Evolutionary conservation across 169 alveolate species (phyloP).

Genomic region (Cryptosporidium meleagridis): DNA sequence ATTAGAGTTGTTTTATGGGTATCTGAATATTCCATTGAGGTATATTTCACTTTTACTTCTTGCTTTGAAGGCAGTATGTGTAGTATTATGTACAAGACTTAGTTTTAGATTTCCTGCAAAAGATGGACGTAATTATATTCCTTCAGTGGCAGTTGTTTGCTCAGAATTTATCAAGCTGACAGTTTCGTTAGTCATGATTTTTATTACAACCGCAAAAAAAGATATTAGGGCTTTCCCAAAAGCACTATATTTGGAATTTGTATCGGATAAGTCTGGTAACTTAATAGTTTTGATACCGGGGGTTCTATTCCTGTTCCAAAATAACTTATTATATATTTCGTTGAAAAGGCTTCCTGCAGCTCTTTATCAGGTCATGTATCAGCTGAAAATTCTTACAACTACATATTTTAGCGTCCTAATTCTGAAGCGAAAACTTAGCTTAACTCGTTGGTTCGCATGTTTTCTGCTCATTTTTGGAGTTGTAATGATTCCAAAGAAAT

Average conservation of each 20-base stretch:
- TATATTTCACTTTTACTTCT: slow-evolving; percentile 34
- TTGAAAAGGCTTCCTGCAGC: slow-evolving; percentile 63
- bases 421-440: slow-evolving; percentile 35
- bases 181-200: slow-evolving; percentile 32
- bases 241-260: slow-evolving; percentile 16
- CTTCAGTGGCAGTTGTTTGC: slow-evolving; percentile 60
- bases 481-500: slow-evolving; percentile 29
- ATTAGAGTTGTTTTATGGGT: slow-evolving; percentile 23
- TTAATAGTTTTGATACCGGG: slow-evolving; percentile 39
- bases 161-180: slow-evolving; percentile 36
- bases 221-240: slow-evolving; percentile 30
- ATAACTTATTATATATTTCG: slow-evolving; percentile 26
- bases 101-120: slow-evolving; percentile 50
- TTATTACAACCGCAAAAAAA: slow-evolving; percentile 39
- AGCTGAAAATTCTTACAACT: slow-evolving; percentile 28
- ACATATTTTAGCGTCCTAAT: slow-evolving; percentile 33
- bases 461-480: slow-evolving; percentile 38
- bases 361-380: slow-evolving; percentile 39
- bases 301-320: slow-evolving; percentile 35
- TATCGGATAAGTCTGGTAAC: slow-evolving; percentile 22
- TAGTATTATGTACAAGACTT: slow-evolving; percentile 54
- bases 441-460: slow-evolving; percentile 58
- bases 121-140: slow-evolving; percentile 37
- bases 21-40: slow-evolving; percentile 8
- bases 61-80: slow-evolving; percentile 34